Base-by-base conservation (phyloP, 345 rosid genomes). In the Salix suchowensis region DNA sequence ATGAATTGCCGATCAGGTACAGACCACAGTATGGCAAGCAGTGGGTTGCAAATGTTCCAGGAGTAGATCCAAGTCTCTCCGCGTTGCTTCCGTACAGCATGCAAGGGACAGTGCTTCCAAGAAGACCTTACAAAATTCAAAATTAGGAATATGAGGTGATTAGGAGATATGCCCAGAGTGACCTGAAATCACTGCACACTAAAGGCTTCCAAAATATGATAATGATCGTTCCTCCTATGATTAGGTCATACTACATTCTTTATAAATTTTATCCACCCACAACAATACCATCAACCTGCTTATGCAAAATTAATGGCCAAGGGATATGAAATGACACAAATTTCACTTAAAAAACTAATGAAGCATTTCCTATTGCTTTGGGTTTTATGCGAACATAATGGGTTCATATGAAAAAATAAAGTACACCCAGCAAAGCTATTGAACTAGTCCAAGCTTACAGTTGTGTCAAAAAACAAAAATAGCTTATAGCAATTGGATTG, bases 91-190 rank as follows among this genome's bases (percentile, higher is more conserved):
- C 98, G 83, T 92, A 89, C 61, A 95, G 81, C 84, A 91, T 92
- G 71, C 98, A 93, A 0, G 98, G 98, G 46, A 93, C 97, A 77
- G 88, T 52, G 74, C 96, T 88, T 84, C 98, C 98, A 79, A 95
- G 94, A 30, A 93, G 91, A 86, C 98, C 98, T 91, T 82, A 11
- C 40, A 76, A 76, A 62, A 58, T 42, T 37, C 39, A 30, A 7
- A 61, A 28, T 54, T 40, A 66, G 21, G 2, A 52, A 13, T 37
- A 55, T 30, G n/a, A 70, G 67, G 37, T 15, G 76, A 44, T 30
- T 2, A 11, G 48, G 8, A 70, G 18, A 37, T 32, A 71, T 26
- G 40, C 5, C 32, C 65, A 71, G 1, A 52, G 16, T 4, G 21
- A 26, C 34, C 54, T 24, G 32, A 52, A 44, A 3, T 21, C 52